These are phyloP conservation scores for Sanchytrium tribonematis DNA, from an alignment of 371 early-diverging fungal species.

Conservation along the genomic window DNA sequence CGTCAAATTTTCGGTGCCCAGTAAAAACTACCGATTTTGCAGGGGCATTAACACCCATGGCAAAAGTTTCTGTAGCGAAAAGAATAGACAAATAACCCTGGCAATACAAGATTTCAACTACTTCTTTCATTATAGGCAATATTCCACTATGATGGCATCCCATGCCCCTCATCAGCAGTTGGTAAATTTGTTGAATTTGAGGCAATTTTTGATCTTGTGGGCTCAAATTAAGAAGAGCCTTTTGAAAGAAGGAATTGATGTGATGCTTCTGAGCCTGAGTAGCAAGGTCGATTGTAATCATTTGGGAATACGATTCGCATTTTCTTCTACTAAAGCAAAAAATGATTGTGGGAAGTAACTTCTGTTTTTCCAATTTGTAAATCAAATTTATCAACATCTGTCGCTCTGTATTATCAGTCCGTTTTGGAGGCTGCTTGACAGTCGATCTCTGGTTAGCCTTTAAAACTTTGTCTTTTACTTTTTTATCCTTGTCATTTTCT, in stretches of 20 bases:
- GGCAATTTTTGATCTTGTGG: conserved; percentile 47
- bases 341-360: conserved; percentile 67
- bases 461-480: not conserved
- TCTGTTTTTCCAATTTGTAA: conserved; percentile 15
- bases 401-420: not conserved
- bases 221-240: conserved; percentile 2
- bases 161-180: conserved; percentile 64
- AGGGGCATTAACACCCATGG: conserved; percentile 98
- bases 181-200: conserved; percentile 59
- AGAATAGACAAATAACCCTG: conserved; percentile 67
- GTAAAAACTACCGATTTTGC: conserved; percentile 85
- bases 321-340: conserved; percentile 89
- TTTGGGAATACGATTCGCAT: conserved; percentile 48
- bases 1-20: conserved; percentile 71
- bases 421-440: too few relatives aligned
- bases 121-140: conserved; percentile 92
- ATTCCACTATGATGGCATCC: conserved; percentile 93
- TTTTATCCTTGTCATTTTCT: conserved; percentile 31
- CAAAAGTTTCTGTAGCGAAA: conserved; percentile 85
- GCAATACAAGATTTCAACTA: conserved; percentile 86
- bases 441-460: too few relatives aligned
- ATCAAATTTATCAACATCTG: not conserved
- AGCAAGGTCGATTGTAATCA: not conserved
- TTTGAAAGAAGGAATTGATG: not conserved
- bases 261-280: not conserved